Evolutionary conservation across 1,284 basidiomycete species (phyloP).

Genomic region (Coriolopsis trogii): DNA sequence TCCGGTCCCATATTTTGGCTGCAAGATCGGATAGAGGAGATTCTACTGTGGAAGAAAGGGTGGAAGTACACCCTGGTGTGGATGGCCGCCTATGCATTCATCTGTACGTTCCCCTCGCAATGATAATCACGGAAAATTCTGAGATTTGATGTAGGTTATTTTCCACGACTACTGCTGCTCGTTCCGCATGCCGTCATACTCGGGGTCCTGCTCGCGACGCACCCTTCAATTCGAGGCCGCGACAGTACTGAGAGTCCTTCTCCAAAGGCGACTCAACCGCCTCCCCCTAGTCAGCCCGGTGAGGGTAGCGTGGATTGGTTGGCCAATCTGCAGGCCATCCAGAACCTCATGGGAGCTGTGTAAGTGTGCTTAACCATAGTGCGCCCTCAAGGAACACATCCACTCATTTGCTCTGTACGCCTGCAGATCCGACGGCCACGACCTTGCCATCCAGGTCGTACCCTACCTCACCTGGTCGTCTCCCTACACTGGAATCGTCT

Average conservation of each 20-base stretch:
- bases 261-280: slow-evolving; percentile 33
- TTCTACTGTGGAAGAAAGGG: slow-evolving; percentile 71
- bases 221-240: slow-evolving; percentile 41
- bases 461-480: slow-evolving; percentile 52
- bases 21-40: slow-evolving; percentile 75
- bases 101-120: slow-evolving; percentile 52
- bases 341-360: slow-evolving; percentile 80
- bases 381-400: not conserved
- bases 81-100: slow-evolving; percentile 68
- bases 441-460: slow-evolving; percentile 36
- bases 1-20: slow-evolving; percentile 77
- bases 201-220: slow-evolving; percentile 57
- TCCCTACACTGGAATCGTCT: slow-evolving; percentile 55
- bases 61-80: slow-evolving; percentile 67
- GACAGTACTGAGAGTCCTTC: slow-evolving; percentile 10
- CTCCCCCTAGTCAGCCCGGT: slow-evolving; percentile 42
- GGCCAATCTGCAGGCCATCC: slow-evolving; percentile 76
- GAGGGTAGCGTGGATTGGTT: slow-evolving; percentile 73
- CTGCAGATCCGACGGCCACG: slow-evolving; percentile 49
- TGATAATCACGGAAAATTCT: not conserved
- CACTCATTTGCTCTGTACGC: not conserved
- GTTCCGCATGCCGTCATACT: slow-evolving; percentile 62
- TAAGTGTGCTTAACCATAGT: no score
- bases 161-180: slow-evolving; percentile 65
- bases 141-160: slow-evolving; percentile 52